Evolutionary conservation across 2,329 filamentous ascomycete species (phyloP).

Genomic region (Sclerotinia subarctica): DNA sequence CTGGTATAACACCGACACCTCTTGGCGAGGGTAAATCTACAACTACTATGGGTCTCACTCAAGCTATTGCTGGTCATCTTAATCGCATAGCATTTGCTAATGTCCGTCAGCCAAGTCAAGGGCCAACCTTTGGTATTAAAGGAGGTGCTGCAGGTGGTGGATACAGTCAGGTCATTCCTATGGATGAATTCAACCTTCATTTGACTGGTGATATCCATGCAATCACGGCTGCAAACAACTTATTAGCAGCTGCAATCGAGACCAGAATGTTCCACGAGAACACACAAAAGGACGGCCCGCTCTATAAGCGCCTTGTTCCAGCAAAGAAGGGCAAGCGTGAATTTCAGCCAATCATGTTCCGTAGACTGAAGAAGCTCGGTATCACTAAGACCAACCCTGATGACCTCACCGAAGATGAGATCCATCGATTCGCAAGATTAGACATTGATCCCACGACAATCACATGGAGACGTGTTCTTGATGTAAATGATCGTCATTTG

Average conservation of each 20-base stretch:
- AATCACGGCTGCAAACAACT: constrained; percentile 94
- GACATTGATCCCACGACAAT: constrained; percentile 97
- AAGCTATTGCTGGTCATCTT: constrained; percentile 86
- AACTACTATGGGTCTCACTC: constrained; percentile 91
- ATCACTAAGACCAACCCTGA: constrained; percentile 94
- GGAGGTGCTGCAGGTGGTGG: constrained; percentile 94
- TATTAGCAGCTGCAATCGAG: constrained; percentile 93
- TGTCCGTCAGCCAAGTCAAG: constrained; percentile 93
- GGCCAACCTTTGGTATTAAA: constrained; percentile 98
- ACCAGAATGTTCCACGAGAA: constrained; percentile 98
- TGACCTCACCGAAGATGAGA: constrained; percentile 86
- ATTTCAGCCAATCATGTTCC: constrained; percentile 89
- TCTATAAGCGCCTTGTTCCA: constrained; percentile 86
- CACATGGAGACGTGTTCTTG: constrained; percentile 92
- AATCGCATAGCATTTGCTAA: constrained; percentile 91
- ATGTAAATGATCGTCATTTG: constrained; percentile 95
- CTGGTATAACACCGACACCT: constrained; percentile 94
- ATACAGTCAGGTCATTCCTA: constrained; percentile 98
- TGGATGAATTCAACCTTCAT: constrained; percentile 99
- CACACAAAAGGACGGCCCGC: constrained; percentile 83
- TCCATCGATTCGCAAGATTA: constrained; percentile 80
- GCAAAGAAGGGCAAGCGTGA: constrained; percentile 83
- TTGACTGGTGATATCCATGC: constrained; percentile 97
- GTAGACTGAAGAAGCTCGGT: constrained; percentile 88
- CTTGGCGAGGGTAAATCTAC: constrained; percentile 98